Evolutionary conservation across 352 stramenopile species (phyloP).

Genomic region (Globisporangium barbulae): DNA sequence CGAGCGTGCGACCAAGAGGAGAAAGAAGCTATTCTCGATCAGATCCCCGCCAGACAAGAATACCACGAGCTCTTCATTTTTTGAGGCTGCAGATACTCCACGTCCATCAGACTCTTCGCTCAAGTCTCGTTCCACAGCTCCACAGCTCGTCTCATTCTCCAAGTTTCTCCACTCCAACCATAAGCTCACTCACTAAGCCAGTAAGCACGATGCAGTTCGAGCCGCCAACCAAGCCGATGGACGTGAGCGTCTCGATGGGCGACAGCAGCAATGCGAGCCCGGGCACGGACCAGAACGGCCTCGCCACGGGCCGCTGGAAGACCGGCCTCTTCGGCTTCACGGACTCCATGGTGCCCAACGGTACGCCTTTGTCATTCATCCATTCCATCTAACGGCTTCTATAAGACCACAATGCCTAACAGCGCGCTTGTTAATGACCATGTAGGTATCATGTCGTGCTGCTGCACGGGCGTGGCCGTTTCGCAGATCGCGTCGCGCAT

Average conservation of each 20-base stretch:
- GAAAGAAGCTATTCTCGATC: no score
- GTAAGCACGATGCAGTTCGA: slow-evolving; percentile 47
- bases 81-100: no score
- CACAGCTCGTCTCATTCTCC: slow-evolving; percentile 24
- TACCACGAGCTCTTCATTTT: no score
- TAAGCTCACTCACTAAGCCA: slow-evolving; percentile 13
- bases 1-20: not conserved
- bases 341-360: slow-evolving; percentile 67
- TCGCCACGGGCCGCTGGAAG: slow-evolving; percentile 76
- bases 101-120: no score
- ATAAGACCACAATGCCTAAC: not conserved
- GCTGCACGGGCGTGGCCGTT: slow-evolving; percentile 55
- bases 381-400: not conserved
- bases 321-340: slow-evolving; percentile 66
- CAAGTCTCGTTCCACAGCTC: not conserved
- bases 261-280: slow-evolving; percentile 25
- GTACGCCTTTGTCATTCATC: slow-evolving; percentile 20
- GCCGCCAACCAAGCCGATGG: slow-evolving; percentile 45
- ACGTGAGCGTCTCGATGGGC: slow-evolving; percentile 40
- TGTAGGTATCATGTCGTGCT: slow-evolving; percentile 61
- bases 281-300: slow-evolving; percentile 62
- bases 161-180: slow-evolving; percentile 14
- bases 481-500: slow-evolving; percentile 61
- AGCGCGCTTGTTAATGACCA: not conserved
- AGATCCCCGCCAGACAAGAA: no score